Base-by-base conservation (phyloP, 2,329 filamentous ascomycete genomes). In the Colletotrichum musae region DNA sequence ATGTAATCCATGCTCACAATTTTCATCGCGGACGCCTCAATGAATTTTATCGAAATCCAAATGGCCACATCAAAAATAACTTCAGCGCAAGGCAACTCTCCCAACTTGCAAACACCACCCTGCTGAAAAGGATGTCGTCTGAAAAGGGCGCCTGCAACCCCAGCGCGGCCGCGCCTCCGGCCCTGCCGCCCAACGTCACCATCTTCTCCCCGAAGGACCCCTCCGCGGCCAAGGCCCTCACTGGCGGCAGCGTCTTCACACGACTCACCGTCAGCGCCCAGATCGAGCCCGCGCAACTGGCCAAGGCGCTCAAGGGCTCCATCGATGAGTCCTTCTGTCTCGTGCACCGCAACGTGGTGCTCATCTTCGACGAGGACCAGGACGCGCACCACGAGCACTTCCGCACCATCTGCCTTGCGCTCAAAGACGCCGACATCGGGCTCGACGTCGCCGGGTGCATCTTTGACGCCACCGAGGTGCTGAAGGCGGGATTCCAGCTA, bases 341-440 rank as follows among this genome's bases (percentile, higher is more conserved):
- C 16, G 57, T 54, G 2, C 72, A 74, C 50, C 60, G 68, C 7
- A 68, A 58, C 7, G 67, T 70, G 2, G 66, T 74, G 2, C 36
- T 74, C 53, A 71, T 74, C 0, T 74, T 73, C 9, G 26, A 59
- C 21, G 53, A 64, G 3, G 70, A 67, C 15, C 58, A 68, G 13
- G 73, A 74, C 13, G 21, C 50, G 16, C 73, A 74, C 16, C 73
- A 74, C 21, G 72, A 74, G 50, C 73, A 74, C 52, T 73, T 74
- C n/a, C 67, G 73, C 4, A 58, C 58, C 13, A 72, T 74, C 0
- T 74, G 73, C 45, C 51, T 74, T 16, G 73, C 73, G 36, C 62
- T 74, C 18, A 73, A 71, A 57, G 71, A 73, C 28, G 70, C 67
- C 1, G 73, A 73, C 16, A 71, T 74, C 51, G 70, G 72, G 5